Conservation (phyloP, 75 land plant species). For the Larix kaempferi region DNA sequence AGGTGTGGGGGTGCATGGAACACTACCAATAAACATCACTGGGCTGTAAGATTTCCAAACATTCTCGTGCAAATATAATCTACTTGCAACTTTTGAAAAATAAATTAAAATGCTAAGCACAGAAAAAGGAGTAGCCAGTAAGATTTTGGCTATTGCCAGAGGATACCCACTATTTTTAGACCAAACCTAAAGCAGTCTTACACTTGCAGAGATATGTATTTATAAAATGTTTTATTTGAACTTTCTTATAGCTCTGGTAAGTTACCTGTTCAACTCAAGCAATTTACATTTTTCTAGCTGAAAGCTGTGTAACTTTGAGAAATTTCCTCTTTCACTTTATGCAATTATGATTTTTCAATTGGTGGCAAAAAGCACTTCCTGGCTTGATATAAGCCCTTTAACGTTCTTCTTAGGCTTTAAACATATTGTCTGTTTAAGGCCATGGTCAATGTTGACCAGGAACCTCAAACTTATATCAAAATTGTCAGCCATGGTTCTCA, state of each 20-base stretch:
- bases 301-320: background rate
- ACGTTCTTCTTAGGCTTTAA: no score
- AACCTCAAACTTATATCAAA: no score
- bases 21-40: conserved; percentile 69
- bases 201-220: background rate
- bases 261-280: background rate
- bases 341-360: background rate
- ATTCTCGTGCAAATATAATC: background rate
- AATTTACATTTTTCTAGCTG: background rate
- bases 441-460: no score
- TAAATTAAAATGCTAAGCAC: background rate
- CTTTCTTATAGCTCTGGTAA: background rate
- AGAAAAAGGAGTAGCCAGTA: background rate
- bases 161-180: background rate
- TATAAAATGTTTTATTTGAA: background rate
- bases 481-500: no score
- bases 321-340: background rate
- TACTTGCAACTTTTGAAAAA: background rate
- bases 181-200: background rate
- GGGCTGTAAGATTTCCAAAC: conserved; percentile 70
- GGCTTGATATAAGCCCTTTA: no score
- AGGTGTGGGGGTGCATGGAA: conserved; percentile 81
- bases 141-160: background rate
- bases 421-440: no score
- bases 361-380: no score